These are phyloP conservation scores for Penicillium sp. DNA, from an alignment of 2,329 filamentous ascomycete species.

Conservation along the genomic window DNA sequence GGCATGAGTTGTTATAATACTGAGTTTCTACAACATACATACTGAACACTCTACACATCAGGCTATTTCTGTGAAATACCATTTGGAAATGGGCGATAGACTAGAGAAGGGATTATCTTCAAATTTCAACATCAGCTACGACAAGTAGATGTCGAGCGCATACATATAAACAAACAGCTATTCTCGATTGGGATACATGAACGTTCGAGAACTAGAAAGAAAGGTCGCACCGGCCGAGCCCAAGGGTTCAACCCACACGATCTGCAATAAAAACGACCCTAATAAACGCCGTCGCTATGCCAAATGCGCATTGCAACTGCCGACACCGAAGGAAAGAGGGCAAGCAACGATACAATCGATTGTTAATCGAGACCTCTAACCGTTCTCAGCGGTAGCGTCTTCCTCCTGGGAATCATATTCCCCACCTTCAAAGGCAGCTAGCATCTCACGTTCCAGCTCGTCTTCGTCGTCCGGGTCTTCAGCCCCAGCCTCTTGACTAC, in stretches of 20 bases:
- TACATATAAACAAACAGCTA: slow-evolving; percentile 1
- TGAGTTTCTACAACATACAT: too few species aligned
- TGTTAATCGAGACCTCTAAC: slow-evolving; percentile 17
- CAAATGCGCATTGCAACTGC: slow-evolving; percentile 30
- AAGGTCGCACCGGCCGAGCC: neutral
- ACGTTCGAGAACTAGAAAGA: neutral
- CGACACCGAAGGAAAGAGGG: slow-evolving; percentile 7
- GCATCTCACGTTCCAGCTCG: slow-evolving; percentile 56
- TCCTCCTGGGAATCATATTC: slow-evolving; percentile 40
- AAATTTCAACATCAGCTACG: too few species aligned
- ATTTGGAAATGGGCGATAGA: too few species aligned
- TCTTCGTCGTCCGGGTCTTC: slow-evolving; percentile 46
- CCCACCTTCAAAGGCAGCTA: slow-evolving; percentile 59
- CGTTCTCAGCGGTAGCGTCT: slow-evolving; percentile 36
- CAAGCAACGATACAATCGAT: neutral
- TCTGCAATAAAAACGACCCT: slow-evolving; percentile 7
- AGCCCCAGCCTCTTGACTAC: slow-evolving; percentile 27
- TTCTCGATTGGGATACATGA: slow-evolving; percentile 2
- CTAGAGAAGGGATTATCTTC: too few species aligned
- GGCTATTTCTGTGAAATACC: too few species aligned
- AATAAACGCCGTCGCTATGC: slow-evolving; percentile 35
- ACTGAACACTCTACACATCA: too few species aligned
- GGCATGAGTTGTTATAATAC: too few species aligned
- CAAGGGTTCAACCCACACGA: neutral
- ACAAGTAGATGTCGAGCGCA: neutral